phyloP scores from a whole-genome alignment of 768 basidiomycete genomes.

The Lactifluus rugatus region DNA sequence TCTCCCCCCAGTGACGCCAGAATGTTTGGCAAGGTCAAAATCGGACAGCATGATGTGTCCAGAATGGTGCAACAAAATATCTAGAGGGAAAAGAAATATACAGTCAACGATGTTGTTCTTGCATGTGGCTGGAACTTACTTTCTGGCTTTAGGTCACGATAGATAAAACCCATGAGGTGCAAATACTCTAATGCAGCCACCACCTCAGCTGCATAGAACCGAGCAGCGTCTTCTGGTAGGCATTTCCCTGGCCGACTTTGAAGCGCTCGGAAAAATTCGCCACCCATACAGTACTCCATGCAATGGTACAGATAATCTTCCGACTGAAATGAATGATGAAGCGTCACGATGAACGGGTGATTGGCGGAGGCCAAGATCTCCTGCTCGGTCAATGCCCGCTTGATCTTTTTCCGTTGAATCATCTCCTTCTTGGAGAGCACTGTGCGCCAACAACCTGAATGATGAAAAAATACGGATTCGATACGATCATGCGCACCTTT shows the following conservation, averaged over 20 bases:
- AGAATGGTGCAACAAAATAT: slow-evolving; percentile 93
- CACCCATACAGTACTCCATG: slow-evolving; percentile 99
- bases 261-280: slow-evolving; percentile 97
- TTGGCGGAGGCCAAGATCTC: slow-evolving; percentile 98
- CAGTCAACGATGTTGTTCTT: slow-evolving; percentile 13
- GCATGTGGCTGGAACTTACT: slow-evolving; percentile 50
- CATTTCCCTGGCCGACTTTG: slow-evolving; percentile 97
- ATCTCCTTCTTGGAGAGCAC: slow-evolving; percentile 99
- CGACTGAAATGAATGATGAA: slow-evolving; percentile 98
- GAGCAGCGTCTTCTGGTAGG: slow-evolving; percentile 86
- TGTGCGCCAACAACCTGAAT: slow-evolving; percentile 29
- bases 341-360: slow-evolving; percentile 98
- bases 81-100: slow-evolving; percentile 34
- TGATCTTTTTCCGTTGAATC: slow-evolving; percentile 99
- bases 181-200: slow-evolving; percentile 96
- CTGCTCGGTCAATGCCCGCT: slow-evolving; percentile 95
- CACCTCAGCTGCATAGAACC: slow-evolving; percentile 98
- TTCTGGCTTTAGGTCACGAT: slow-evolving; percentile 98
- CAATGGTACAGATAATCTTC: slow-evolving; percentile 97
- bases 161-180: slow-evolving; percentile 99
- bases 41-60: slow-evolving; percentile 99
- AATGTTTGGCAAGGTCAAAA: slow-evolving; percentile 97
- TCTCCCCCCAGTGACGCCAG: slow-evolving; percentile 72
- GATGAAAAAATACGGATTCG: slow-evolving; percentile 11
- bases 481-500: slow-evolving; percentile 62